phyloP scores from a whole-genome alignment of 2,329 filamentous ascomycete species.

The Mycosphaerelloides madeirae region DNA sequence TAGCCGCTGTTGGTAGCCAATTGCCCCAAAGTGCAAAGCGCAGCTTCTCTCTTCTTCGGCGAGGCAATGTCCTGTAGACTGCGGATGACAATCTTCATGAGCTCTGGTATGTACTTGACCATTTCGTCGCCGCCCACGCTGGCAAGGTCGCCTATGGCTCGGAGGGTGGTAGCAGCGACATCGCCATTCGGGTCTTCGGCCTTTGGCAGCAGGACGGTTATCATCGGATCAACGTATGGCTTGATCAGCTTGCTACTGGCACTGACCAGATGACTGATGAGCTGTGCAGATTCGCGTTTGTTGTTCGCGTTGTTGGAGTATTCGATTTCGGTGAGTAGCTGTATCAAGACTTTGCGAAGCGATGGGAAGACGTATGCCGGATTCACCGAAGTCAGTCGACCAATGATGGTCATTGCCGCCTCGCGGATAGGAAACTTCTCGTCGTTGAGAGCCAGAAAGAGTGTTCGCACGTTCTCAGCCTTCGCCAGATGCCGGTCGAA shows the following conservation, averaged over 20 bases:
- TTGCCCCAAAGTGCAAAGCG: conserved; percentile 83
- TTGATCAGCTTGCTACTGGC: conserved; percentile 91
- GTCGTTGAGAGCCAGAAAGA: conserved; percentile 94
- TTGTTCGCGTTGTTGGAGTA: conserved; percentile 91
- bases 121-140: conserved; percentile 93
- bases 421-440: conserved; percentile 89
- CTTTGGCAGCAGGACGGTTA: conserved; percentile 89
- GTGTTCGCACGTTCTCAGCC: conserved; percentile 90
- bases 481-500: conserved; percentile 97
- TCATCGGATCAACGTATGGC: conserved; percentile 95
- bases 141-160: conserved; percentile 89
- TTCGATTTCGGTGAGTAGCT: conserved; percentile 91
- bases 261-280: conserved; percentile 86
- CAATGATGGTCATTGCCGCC: conserved; percentile 93
- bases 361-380: conserved; percentile 97
- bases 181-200: conserved; percentile 78
- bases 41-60: conserved; percentile 82
- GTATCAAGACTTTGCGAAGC: conserved; percentile 87
- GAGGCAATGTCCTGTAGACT: conserved; percentile 93
- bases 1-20: conserved; percentile 95
- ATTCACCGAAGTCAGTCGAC: conserved; percentile 82
- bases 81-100: conserved; percentile 94
- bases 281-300: conserved; percentile 92
- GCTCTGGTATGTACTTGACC: conserved; percentile 79
- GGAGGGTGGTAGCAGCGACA: conserved; percentile 90